Evolutionary conservation across 2,329 filamentous ascomycete species (phyloP).

Genomic region (Verticillium nubilum): DNA sequence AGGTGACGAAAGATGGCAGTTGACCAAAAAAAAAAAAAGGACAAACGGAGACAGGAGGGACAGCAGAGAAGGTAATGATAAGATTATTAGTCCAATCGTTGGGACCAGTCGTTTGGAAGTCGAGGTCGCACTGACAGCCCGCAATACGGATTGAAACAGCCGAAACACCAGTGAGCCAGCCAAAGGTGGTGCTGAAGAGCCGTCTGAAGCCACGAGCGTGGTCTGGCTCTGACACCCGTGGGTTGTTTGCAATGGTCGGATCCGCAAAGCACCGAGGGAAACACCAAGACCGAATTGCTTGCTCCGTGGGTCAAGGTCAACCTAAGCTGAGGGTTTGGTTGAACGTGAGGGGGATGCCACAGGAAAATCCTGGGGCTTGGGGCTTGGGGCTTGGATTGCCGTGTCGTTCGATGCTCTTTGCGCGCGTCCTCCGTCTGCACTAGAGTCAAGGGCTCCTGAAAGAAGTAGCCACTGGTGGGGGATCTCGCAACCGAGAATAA

Average conservation of each 20-base stretch:
- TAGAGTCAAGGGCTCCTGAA: background rate
- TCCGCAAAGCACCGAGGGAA: conserved; percentile 14
- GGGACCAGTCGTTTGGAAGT: conserved; percentile 9
- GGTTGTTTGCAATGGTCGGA: conserved; percentile 11
- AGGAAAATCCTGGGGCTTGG: background rate
- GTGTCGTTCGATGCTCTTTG: background rate
- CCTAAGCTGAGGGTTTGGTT: background rate
- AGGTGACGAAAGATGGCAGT: background rate
- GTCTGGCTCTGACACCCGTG: conserved; percentile 14
- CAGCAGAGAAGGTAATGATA: background rate
- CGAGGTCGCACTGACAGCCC: conserved; percentile 27
- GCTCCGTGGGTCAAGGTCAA: background rate
- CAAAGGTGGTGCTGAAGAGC: conserved; percentile 17
- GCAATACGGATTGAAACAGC: conserved; percentile 30
- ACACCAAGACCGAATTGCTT: conserved; percentile 1
- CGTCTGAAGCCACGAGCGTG: conserved; percentile 14
- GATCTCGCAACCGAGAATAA: background rate
- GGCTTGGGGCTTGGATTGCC: background rate
- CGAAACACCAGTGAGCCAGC: conserved; percentile 30
- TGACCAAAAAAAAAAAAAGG: background rate
- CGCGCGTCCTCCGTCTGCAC: background rate
- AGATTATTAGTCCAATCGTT: conserved; percentile 2
- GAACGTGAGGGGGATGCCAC: background rate
- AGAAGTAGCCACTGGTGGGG: background rate
- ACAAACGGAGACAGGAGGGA: background rate